Base-by-base conservation (phyloP, 805 yeast species). In the Ogataea populi-albae region DNA sequence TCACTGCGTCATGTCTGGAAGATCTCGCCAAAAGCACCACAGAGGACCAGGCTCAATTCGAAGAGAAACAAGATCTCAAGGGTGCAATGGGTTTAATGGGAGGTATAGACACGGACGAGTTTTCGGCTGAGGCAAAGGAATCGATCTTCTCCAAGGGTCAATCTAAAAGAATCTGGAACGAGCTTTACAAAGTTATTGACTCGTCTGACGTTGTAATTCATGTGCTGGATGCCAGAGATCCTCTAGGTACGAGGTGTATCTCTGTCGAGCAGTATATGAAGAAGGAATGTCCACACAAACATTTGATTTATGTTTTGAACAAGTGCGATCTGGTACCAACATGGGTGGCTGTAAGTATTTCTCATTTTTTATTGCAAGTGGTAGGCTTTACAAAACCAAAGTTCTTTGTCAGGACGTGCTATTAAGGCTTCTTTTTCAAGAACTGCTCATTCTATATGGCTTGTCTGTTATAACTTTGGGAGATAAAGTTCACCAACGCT, bases 391-490 rank as follows among this genome's bases (percentile, higher is more conserved):
- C 20, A 28, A 32, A 45, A 60, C 96, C 96, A 86, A 84, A 79
- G 91, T 75, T 79, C 68, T 77, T 77, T 71, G 93, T 83, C 93
- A 83, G 88, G 93, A 68, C 71, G 60, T 65, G 64, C 70, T 57
- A 57, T 49, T 43, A 28, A 23, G 40, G 43, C 49, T 43, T 12
- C 28, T 25, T 24, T 37, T 26, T 23, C 12, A n/a, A n/a, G 18
- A 19, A 17, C 30, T 42, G 45, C 43, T 49, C 48, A 34, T 32
- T 44, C 37, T 52, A 76, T 74, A 70, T 53, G 68, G 67, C 69
- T 66, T 69, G 83, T 83, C 97, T 89, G 97, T 91, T 89, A 91
- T 91, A 77, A 81, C 94, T 79, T 85, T 89, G 97, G 97, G 73
- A 89, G 79, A 89, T 60, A 51, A 75, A 86, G 68, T n/a, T n/a